These are phyloP conservation scores for Murraya paniculata DNA, from an alignment of 345 rosid genomes.

Conservation along the genomic window DNA sequence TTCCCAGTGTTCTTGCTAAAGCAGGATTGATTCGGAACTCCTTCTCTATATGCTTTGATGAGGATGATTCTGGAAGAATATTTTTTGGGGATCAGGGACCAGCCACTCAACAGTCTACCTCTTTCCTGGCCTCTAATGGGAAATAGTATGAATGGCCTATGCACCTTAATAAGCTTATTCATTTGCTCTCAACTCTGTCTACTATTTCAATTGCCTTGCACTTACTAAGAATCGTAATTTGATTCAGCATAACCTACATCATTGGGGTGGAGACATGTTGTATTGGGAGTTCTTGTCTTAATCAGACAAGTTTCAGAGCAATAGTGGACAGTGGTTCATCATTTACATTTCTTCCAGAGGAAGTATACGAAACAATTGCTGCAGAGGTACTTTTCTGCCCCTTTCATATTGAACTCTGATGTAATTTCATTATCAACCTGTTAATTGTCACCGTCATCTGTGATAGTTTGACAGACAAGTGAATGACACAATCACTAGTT, in stretches of 20 bases:
- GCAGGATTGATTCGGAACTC: conserved; percentile 73
- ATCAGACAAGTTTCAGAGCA: conserved; percentile 53
- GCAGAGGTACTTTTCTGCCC: conserved; percentile 44
- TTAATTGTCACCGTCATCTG: conserved; percentile 13
- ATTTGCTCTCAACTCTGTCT: not conserved
- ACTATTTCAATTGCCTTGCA: not conserved
- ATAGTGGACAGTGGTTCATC: conserved; percentile 84
- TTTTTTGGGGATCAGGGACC: conserved; percentile 85
- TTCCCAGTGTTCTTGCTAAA: conserved; percentile 78
- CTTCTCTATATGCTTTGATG: conserved; percentile 81
- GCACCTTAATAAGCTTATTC: not conserved
- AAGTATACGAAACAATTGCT: conserved; percentile 45
- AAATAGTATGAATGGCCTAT: conserved; percentile 49
- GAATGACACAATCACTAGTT: conserved; percentile 45
- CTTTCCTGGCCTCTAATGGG: conserved; percentile 52
- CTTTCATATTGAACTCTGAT: not conserved
- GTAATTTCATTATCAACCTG: not conserved
- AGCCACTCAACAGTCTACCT: conserved; percentile 59
- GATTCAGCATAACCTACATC: conserved; percentile 52
- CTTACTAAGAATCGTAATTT: conserved; percentile 4
- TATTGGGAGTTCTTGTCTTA: conserved; percentile 63
- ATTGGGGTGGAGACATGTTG: conserved; percentile 77
- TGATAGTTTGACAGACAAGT: conserved; percentile 60
- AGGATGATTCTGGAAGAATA: conserved; percentile 78
- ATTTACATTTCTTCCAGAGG: conserved; percentile 72